These are phyloP conservation scores for Paecilomyces formosus DNA, from an alignment of 2,329 filamentous ascomycete species.

Conservation along the genomic window DNA sequence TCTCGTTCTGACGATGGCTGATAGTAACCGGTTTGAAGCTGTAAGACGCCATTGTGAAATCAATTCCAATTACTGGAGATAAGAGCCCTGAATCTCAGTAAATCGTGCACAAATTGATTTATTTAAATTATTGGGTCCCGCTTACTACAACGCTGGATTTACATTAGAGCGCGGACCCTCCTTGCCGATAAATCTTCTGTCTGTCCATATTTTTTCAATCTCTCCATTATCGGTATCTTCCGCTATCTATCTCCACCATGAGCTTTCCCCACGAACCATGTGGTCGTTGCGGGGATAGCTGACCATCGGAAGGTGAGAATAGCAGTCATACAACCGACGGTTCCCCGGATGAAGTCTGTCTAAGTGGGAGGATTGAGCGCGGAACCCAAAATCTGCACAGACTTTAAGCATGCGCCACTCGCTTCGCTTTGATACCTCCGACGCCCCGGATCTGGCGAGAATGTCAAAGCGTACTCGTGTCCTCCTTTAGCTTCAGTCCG, in stretches of 20 bases:
- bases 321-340: background rate
- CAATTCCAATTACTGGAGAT: background rate
- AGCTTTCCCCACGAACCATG: background rate
- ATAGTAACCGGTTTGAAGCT: background rate
- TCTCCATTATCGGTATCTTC: background rate
- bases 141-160: background rate
- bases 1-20: background rate
- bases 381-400: background rate
- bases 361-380: background rate
- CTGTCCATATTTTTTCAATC: background rate
- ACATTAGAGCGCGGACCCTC: background rate
- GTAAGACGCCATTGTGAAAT: background rate
- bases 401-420: background rate
- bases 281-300: background rate
- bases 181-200: background rate
- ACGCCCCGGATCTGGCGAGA: background rate
- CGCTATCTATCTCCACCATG: background rate
- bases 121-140: background rate
- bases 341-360: background rate
- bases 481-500: background rate
- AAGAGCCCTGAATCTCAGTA: background rate
- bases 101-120: background rate
- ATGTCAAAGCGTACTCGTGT: background rate
- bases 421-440: background rate
- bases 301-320: too few relatives aligned